Evolutionary conservation across 2,329 filamentous ascomycete genomes (phyloP).

Genomic region (Mycosphaerella sp.): DNA sequence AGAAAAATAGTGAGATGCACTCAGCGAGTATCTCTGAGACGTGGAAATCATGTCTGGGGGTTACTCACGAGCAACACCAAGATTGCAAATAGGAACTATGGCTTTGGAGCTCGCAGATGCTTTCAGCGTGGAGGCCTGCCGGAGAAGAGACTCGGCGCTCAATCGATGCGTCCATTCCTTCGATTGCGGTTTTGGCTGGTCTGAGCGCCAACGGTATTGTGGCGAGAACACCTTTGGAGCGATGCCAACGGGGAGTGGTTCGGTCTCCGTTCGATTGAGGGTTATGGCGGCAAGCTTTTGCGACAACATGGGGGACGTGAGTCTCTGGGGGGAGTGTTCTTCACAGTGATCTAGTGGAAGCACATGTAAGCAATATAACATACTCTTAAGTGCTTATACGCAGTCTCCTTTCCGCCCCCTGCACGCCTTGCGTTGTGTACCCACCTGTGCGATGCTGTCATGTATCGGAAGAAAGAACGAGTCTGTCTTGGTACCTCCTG

Average conservation of each 20-base stretch:
- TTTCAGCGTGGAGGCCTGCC: conserved; percentile 15
- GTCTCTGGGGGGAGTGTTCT: not conserved
- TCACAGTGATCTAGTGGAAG: not conserved
- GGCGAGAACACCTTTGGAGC: conserved; percentile 15
- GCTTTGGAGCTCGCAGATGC: conserved; percentile 12
- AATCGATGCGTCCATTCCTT: conserved; percentile 10
- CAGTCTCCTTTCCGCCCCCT: too few species aligned
- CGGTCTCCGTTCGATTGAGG: conserved; percentile 3
- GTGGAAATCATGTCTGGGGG: too few species aligned
- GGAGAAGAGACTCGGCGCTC: conserved; percentile 12
- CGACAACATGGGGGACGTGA: conserved; percentile 3
- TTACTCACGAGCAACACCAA: conserved; percentile 12
- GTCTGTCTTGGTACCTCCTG: too few species aligned
- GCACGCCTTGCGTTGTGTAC: too few species aligned
- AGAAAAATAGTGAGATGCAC: too few species aligned
- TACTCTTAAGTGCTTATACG: not conserved
- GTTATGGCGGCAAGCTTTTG: conserved; percentile 12
- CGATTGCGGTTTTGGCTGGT: not conserved
- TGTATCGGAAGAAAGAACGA: too few species aligned
- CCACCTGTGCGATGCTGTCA: too few species aligned
- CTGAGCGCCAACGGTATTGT: conserved; percentile 1
- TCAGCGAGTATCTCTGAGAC: too few species aligned
- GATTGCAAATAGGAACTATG: conserved; percentile 12
- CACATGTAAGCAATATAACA: not conserved
- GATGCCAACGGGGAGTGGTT: conserved; percentile 13